Evolutionary conservation across 73 alveolate genomes (phyloP).

Genomic region (Paramecium bursaria): DNA sequence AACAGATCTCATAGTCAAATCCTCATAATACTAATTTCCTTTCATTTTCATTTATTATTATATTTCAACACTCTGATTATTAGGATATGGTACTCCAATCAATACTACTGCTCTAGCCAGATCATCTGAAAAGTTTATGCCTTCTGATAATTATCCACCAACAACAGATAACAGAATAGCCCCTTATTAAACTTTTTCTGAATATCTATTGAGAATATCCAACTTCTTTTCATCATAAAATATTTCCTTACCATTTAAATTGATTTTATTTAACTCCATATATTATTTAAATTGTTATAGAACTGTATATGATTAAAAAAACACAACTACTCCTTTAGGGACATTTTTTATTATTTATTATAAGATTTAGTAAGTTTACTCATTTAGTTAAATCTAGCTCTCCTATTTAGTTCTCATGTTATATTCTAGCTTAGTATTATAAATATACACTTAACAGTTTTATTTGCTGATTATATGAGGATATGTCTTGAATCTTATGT

Average conservation of each 20-base stretch:
- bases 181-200: slow-evolving; percentile 71
- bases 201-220: slow-evolving; percentile 65
- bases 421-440: slow-evolving; percentile 67
- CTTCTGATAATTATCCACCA: slow-evolving; percentile 96
- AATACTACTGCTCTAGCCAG: slow-evolving; percentile 89
- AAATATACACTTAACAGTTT: slow-evolving; percentile 73
- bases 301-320: slow-evolving; percentile 81
- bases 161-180: slow-evolving; percentile 90
- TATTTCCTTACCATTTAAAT: slow-evolving; percentile 59
- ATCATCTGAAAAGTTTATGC: slow-evolving; percentile 93
- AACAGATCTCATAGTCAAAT: slow-evolving; percentile 84
- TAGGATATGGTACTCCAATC: slow-evolving; percentile 95
- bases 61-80: slow-evolving; percentile 82
- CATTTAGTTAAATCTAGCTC: slow-evolving; percentile 68
- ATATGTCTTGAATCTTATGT: slow-evolving; percentile 75
- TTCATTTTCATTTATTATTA: slow-evolving; percentile 79
- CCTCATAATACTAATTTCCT: slow-evolving; percentile 92
- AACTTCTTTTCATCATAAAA: slow-evolving; percentile 75
- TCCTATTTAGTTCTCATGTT: slow-evolving; percentile 69
- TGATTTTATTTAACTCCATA: slow-evolving; percentile 58
- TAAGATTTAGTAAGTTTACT: slow-evolving; percentile 68
- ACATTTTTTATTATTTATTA: slow-evolving; percentile 62
- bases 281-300: slow-evolving; percentile 75
- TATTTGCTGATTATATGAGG: slow-evolving; percentile 87
- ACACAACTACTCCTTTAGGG: slow-evolving; percentile 88